Conservation (phyloP, 495 filamentous ascomycete species). For the Hyaloscypha bicolor region DNA sequence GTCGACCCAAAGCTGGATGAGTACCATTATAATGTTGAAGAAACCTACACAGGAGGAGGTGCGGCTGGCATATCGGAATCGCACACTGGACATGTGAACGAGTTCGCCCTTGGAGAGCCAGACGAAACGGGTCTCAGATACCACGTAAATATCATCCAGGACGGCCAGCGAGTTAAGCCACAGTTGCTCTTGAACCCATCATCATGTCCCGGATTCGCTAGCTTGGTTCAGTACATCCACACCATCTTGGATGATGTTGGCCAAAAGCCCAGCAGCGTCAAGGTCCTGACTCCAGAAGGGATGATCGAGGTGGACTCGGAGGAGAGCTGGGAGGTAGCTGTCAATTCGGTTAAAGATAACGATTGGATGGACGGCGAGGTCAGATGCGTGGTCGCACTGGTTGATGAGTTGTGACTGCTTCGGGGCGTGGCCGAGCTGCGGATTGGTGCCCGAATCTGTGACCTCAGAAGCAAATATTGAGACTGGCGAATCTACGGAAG, state of each 20-base stretch:
- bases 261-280: conserved; percentile 28
- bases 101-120: conserved; percentile 8
- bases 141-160: conserved; percentile 16
- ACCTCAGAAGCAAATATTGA: neutral
- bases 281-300: conserved; percentile 38
- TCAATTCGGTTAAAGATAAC: conserved; percentile 44
- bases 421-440: neutral
- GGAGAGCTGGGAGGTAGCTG: conserved; percentile 48
- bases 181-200: conserved; percentile 11
- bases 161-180: conserved; percentile 17
- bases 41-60: neutral
- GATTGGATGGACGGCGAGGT: conserved; percentile 58
- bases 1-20: conserved; percentile 27
- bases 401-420: conserved; percentile 2
- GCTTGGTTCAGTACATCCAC: conserved; percentile 24
- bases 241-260: conserved; percentile 10
- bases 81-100: neutral
- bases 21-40: conserved; percentile 22
- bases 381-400: conserved; percentile 45
- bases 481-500: conserved; percentile 1
- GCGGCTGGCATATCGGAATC: neutral
- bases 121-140: conserved; percentile 14
- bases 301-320: conserved; percentile 41
- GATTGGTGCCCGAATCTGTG: neutral
- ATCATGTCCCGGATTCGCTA: conserved; percentile 21